Conservation (phyloP, 2,329 filamentous ascomycete genomes). For the Periglandula ipomoeae region DNA sequence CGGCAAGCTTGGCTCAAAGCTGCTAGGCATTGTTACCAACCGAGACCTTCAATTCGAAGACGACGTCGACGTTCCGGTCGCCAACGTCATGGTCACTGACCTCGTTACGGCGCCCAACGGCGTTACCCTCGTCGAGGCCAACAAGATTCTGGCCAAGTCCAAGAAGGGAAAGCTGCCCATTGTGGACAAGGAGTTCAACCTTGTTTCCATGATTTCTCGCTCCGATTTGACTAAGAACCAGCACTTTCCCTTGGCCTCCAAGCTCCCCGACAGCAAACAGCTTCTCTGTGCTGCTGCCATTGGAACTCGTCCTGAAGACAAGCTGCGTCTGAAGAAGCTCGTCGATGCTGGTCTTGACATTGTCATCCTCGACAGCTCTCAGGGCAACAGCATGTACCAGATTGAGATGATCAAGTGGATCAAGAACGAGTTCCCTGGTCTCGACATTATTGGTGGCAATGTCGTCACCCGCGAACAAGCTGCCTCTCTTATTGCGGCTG, state of each 20-base stretch:
- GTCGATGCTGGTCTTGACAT: conserved; percentile 94
- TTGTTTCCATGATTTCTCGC: conserved; percentile 85
- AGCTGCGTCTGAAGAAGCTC: conserved; percentile 72
- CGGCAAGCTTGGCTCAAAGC: conserved; percentile 88
- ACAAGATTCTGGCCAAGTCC: conserved; percentile 83
- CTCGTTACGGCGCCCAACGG: conserved; percentile 80
- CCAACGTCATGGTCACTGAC: conserved; percentile 90
- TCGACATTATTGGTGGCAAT: conserved; percentile 97
- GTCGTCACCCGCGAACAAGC: conserved; percentile 97
- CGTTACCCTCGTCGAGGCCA: conserved; percentile 79
- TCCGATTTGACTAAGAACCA: conserved; percentile 99
- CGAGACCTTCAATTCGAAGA: conserved; percentile 96
- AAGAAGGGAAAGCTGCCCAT: conserved; percentile 99
- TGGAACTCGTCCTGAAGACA: conserved; percentile 90
- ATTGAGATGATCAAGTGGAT: conserved; percentile 97
- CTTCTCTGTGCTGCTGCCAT: conserved; percentile 92
- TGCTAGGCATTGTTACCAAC: conserved; percentile 95
- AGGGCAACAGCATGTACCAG: conserved; percentile 98
- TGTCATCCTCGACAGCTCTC: conserved; percentile 89
- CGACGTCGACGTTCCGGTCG: conserved; percentile 61
- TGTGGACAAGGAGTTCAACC: conserved; percentile 72
- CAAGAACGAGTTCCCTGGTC: conserved; percentile 73
- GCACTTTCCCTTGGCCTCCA: conserved; percentile 91
- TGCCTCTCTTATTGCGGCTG: conserved; percentile 81
- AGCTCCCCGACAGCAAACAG: conserved; percentile 95